Evolutionary conservation across 2,329 filamentous ascomycete genomes (phyloP).

Genomic region (Eurotiales sp.): DNA sequence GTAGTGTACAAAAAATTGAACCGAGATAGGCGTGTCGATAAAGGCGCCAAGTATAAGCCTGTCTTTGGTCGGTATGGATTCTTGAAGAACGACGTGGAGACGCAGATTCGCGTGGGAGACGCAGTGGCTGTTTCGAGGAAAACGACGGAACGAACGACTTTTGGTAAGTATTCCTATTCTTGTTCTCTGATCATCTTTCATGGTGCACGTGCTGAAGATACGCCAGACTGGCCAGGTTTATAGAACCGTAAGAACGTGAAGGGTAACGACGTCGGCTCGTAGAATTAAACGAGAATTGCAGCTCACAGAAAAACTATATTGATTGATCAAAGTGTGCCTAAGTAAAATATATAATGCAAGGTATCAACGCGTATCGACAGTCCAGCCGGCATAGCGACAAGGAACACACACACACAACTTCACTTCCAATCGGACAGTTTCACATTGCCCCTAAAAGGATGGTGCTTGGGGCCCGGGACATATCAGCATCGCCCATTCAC

Average conservation of each 20-base stretch:
- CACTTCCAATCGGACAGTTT: conserved; percentile 54
- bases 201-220: conserved; percentile 11
- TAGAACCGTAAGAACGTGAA: too few relatives aligned
- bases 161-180: conserved; percentile 42
- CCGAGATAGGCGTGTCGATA: conserved; percentile 66
- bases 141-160: conserved; percentile 52
- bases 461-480: conserved; percentile 62
- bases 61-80: conserved; percentile 73
- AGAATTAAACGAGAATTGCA: too few relatives aligned
- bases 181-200: too few relatives aligned
- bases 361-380: too few relatives aligned
- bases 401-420: conserved; percentile 17
- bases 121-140: conserved; percentile 51
- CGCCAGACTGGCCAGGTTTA: conserved; percentile 33
- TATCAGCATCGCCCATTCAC: conserved; percentile 55
- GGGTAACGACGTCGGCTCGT: too few relatives aligned
- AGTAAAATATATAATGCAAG: too few relatives aligned
- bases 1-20: conserved; percentile 65
- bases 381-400: too few relatives aligned
- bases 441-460: conserved; percentile 62
- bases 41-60: conserved; percentile 63
- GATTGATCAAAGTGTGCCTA: too few relatives aligned
- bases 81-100: conserved; percentile 37
- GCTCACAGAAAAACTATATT: too few relatives aligned
- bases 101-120: conserved; percentile 54